Percentiles rank a stretch among this genome's conserved stretches.
Evolutionary conservation across 306 rosid species (phyloP).

Genomic region (Ceratonia siliqua): DNA sequence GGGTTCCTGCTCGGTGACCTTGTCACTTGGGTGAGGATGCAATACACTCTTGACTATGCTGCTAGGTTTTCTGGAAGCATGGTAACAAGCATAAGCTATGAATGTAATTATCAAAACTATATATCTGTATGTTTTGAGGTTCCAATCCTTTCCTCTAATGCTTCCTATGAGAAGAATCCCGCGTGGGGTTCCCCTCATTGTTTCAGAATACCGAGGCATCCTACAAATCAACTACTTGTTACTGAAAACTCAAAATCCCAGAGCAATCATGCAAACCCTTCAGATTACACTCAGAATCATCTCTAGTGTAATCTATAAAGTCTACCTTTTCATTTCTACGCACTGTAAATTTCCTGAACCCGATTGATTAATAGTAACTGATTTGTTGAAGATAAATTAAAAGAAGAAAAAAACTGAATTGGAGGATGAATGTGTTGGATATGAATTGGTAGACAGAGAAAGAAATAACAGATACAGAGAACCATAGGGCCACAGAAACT

Average conservation of each 20-base stretch:
- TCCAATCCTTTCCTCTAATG: constrained; percentile 58
- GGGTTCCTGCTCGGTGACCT: constrained; percentile 15
- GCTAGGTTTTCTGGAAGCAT: constrained; percentile 74
- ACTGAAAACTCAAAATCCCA: background rate
- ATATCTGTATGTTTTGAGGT: constrained; percentile 56
- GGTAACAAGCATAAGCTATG: constrained; percentile 75
- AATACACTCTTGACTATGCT: constrained; percentile 73
- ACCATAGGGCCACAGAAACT: too few relatives aligned
- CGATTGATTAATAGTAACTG: background rate
- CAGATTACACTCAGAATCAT: too few relatives aligned
- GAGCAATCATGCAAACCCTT: background rate
- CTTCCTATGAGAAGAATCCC: constrained; percentile 56
- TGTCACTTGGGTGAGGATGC: constrained; percentile 45
- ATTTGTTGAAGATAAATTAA: background rate
- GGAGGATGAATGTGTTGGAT: background rate
- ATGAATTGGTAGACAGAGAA: background rate
- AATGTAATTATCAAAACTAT: constrained; percentile 59
- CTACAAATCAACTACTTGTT: background rate
- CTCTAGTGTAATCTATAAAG: background rate
- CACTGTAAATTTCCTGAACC: too few relatives aligned
- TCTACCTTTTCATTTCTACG: background rate
- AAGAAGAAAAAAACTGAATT: background rate
- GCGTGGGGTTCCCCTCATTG: constrained; percentile 52
- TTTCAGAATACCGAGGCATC: constrained; percentile 36
- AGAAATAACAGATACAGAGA: background rate